A percentile compares a stretch with the other conserved stretches of the same genome.
Evolutionary conservation across 1,284 basidiomycete species (phyloP).

Genomic region (Pseudozyma sp.): DNA sequence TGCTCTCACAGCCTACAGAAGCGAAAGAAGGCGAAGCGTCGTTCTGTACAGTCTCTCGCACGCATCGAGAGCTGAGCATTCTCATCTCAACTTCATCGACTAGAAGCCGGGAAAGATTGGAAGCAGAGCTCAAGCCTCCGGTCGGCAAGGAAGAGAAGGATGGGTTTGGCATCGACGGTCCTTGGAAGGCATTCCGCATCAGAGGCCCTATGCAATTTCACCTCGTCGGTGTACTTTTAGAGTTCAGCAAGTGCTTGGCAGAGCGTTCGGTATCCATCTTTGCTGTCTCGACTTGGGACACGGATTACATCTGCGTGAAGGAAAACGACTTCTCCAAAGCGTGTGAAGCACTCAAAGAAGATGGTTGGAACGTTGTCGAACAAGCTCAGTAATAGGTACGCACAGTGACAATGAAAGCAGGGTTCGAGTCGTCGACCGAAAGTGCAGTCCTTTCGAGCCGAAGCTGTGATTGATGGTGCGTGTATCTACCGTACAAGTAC

Average conservation of each 20-base stretch:
- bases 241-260: conserved; percentile 42
- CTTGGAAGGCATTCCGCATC: conserved; percentile 41
- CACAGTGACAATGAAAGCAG: neutral
- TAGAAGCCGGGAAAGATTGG: conserved; percentile 2
- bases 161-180: conserved; percentile 25
- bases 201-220: conserved; percentile 47
- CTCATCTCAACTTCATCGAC: conserved; percentile 25
- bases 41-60: conserved; percentile 45
- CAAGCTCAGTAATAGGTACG: conserved; percentile 2
- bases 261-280: conserved; percentile 36
- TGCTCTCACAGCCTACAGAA: conserved; percentile 7
- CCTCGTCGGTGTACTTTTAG: conserved; percentile 38
- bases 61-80: conserved; percentile 41
- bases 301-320: conserved; percentile 49
- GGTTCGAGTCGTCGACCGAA: neutral
- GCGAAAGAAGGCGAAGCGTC: neutral
- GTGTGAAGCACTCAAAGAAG: conserved; percentile 20
- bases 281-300: conserved; percentile 48
- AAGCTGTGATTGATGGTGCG: neutral
- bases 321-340: conserved; percentile 14
- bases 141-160: conserved; percentile 6
- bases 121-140: conserved; percentile 7
- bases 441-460: neutral
- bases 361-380: conserved; percentile 41
- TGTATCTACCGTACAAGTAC: conserved; percentile 10